Percentiles rank a stretch among this genome's conserved stretches.
These are phyloP conservation scores for Paramecium caudatum DNA, from an alignment of 73 alveolate species.

Conservation along the genomic window DNA sequence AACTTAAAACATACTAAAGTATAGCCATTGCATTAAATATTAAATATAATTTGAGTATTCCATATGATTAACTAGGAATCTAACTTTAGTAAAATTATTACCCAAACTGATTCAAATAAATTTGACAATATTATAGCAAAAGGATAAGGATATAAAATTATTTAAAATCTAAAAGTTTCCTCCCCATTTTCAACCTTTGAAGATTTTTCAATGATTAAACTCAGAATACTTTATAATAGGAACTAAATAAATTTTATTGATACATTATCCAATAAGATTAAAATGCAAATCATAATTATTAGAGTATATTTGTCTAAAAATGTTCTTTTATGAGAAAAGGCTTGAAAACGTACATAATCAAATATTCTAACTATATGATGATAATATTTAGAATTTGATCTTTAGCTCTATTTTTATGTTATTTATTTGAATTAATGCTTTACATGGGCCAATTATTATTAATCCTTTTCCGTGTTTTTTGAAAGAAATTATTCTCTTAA, in stretches of 20 bases:
- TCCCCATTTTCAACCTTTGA: not conserved
- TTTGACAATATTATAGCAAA: slow-evolving; percentile 1
- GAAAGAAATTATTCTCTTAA: slow-evolving; percentile 50
- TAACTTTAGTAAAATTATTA: too few relatives aligned
- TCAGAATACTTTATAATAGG: slow-evolving; percentile 7
- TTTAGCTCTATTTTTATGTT: slow-evolving; percentile 20
- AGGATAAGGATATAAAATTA: slow-evolving; percentile 60
- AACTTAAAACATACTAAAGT: not conserved
- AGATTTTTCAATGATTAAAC: not conserved
- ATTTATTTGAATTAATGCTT: slow-evolving; percentile 55
- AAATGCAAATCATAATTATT: not conserved
- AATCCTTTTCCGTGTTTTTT: slow-evolving; percentile 14
- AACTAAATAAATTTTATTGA: not conserved
- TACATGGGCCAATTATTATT: not conserved
- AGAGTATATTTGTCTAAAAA: slow-evolving; percentile 53
- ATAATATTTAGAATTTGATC: not conserved
- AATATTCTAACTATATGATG: not conserved
- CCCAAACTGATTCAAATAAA: slow-evolving; percentile 60
- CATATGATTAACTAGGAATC: slow-evolving; percentile 19
- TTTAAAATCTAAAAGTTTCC: not conserved
- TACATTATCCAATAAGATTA: slow-evolving; percentile 56
- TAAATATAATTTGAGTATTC: slow-evolving; percentile 27
- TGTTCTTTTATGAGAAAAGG: slow-evolving; percentile 52
- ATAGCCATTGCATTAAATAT: not conserved
- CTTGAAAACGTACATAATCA: slow-evolving; percentile 23